Evolutionary conservation across 164 flowering plant genomes (phyloP), one percentile per base, ranked within the genome.

Genomic region (Aristolochia contorta): DNA sequence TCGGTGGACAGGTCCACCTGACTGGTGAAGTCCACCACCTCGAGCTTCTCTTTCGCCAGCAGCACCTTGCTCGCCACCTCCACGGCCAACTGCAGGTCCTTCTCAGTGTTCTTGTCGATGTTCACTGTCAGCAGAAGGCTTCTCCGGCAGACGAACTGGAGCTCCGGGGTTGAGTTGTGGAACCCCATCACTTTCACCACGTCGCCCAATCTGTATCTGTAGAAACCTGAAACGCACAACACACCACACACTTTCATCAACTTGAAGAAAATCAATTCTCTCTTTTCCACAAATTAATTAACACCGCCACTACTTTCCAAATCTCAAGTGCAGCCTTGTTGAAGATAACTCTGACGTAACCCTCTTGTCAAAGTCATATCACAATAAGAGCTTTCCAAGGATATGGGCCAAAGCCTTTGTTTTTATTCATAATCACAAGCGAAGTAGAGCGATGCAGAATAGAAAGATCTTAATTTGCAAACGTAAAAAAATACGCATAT

Each of bases 21-120:
- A 69, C 99, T 93, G 0, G 95, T 78, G 82, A 79, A 90, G 61
- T 93, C 99, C 0, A 86, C 70, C 0, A 91, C 71, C 41, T 94
- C 97, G 0, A 78, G 64, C 57, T 84, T 84, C 47, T 85, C 88
- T 6, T 61, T 78, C 0, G 80, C 71, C 19, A 90, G 52, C 1
- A 74, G 52, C 1, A 74, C 53, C 71, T 80, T 74, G 52, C 71
- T 63, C 0, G 95, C 95, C 18, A 66, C 78, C 63, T 86, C 95
- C 4, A 94, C 99, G 0, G 90, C 69, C 18, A 82, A 61, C 68
- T 90, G 95, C 16, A 94, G 57, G 59, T 94, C 99, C 65, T 81
- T 84, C 74, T 94, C 99, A 0, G 97, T 94, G 84, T 82, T 91
- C 83, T 94, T 94, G 90, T 94, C 99, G 7, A 91, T 85, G 83